A percentile compares a stretch with the other conserved stretches of the same genome.
These are phyloP conservation scores for Trichoderma brevicompactum DNA, from an alignment of 2,329 filamentous ascomycete genomes.

Conservation along the genomic window DNA sequence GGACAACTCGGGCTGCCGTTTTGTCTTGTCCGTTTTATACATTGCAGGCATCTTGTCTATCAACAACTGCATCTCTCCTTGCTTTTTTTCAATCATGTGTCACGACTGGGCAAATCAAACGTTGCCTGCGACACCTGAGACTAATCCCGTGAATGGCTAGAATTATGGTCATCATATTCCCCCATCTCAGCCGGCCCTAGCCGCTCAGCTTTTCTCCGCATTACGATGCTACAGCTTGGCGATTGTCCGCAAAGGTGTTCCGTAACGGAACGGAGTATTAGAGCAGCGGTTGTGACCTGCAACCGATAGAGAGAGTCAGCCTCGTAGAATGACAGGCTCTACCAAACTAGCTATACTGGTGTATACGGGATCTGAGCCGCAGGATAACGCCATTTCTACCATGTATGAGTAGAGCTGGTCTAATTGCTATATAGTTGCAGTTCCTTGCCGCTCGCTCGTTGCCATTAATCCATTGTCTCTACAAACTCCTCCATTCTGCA, in stretches of 20 bases:
- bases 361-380: not conserved
- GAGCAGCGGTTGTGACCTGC: too few species aligned
- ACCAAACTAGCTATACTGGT: not conserved
- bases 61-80: not conserved
- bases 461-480: not conserved
- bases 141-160: constrained; percentile 13
- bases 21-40: not conserved
- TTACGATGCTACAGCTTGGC: not conserved
- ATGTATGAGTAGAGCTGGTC: not conserved
- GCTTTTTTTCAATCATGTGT: not conserved
- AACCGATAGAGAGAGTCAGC: not conserved
- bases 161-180: constrained; percentile 8
- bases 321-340: not conserved
- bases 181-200: constrained; percentile 22
- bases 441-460: not conserved
- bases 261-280: too few species aligned
- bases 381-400: constrained; percentile 15
- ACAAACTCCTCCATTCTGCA: not conserved
- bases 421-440: not conserved
- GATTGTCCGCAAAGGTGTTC: not conserved
- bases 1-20: not conserved
- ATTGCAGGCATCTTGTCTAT: not conserved
- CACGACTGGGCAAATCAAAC: not conserved
- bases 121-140: not conserved
- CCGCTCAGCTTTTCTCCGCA: constrained; percentile 13